Evolutionary conservation across 2,329 filamentous ascomycete genomes (phyloP), one percentile per base, ranked within the genome.

Genomic region (Hortaea sp.): DNA sequence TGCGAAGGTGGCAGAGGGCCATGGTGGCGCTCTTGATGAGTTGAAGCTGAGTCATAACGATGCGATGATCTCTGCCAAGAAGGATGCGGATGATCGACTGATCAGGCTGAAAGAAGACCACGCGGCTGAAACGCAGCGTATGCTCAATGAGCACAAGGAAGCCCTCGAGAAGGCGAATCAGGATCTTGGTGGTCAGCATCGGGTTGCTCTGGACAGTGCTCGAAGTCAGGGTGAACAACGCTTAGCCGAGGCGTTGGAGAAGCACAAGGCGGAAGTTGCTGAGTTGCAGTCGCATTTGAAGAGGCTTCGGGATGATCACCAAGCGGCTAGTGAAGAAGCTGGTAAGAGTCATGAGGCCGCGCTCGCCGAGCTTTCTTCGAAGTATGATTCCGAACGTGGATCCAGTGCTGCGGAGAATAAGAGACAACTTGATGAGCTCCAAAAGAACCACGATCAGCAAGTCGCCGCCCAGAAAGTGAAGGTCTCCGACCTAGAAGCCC

Each of bases 211-310:
- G 10, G 32, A 44, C 7, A 27, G 11, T 12, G n/a, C 38, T 11
- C 32, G 32, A 12, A 28, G 9, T 9, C 7, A 45, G 29, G 27
- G 35, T 20, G 37, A 29, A 12, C 6, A n/a, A 2, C 34, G 29
- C 29, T 9, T 31, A 10, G 9, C 27, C 9, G 7, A 39, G n/a
- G n/a, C 29, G n/a, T n/a, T 44, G 6, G 31, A 48, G 27, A 29
- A 37, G 37, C 44, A 49, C 27, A 38, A 47, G 11, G 37, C 38
- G 20, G 41, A 45, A 41, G 31, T 48, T n/a, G 42, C 47, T 32
- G 29, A 43, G 5, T 12, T 53, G 10, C 7, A 35, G 9, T 9
- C 32, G 7, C 37, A 39, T 2, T 13, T 39, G 4, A 29, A 46
- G 31, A 39, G 13, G 27, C 12, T 47, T 27, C 30, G 12, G 29